Conservation (phyloP, 108 stramenopile genomes). For the Fragilaria crotonensis region DNA sequence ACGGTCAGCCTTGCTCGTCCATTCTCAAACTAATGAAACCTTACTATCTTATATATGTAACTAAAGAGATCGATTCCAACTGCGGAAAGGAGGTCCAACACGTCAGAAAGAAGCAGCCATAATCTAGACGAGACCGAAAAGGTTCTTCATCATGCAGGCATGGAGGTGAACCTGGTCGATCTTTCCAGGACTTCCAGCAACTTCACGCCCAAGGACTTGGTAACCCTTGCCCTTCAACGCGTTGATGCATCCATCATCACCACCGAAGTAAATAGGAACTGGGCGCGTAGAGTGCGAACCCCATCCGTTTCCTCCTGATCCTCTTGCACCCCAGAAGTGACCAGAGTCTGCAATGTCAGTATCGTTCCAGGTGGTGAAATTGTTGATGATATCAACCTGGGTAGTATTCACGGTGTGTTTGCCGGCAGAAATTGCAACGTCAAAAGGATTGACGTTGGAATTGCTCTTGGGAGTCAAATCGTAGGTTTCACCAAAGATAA, state of each 20-base stretch:
- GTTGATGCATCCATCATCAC: conserved; percentile 45
- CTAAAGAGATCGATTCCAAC: no score
- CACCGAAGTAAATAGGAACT: conserved; percentile 26
- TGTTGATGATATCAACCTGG: conserved; percentile 32
- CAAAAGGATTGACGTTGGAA: conserved; percentile 39
- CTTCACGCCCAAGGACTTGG: conserved; percentile 32
- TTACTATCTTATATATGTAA: no score
- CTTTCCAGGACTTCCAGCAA: conserved; percentile 26
- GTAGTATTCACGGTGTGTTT: conserved; percentile 33
- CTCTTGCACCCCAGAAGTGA: conserved; percentile 46
- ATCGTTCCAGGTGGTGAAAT: conserved; percentile 48
- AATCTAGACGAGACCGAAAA: conserved; percentile 32
- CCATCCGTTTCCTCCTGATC: conserved; percentile 58
- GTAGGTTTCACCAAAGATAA: conserved; percentile 38
- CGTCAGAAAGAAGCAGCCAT: no score
- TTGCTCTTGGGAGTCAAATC: conserved; percentile 47
- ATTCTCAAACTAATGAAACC: no score
- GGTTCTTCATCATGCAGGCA: conserved; percentile 35
- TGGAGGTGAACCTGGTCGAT: conserved; percentile 50
- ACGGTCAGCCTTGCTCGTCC: no score
- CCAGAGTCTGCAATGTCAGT: conserved; percentile 35
- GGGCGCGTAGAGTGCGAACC: conserved; percentile 52
- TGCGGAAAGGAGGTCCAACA: no score
- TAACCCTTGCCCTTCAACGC: conserved; percentile 31
- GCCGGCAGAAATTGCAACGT: conserved; percentile 23